Evolutionary conservation across 768 basidiomycete species (phyloP), one percentile per base, ranked within the genome.

Genomic region (Rhizopogon salebrosus): DNA sequence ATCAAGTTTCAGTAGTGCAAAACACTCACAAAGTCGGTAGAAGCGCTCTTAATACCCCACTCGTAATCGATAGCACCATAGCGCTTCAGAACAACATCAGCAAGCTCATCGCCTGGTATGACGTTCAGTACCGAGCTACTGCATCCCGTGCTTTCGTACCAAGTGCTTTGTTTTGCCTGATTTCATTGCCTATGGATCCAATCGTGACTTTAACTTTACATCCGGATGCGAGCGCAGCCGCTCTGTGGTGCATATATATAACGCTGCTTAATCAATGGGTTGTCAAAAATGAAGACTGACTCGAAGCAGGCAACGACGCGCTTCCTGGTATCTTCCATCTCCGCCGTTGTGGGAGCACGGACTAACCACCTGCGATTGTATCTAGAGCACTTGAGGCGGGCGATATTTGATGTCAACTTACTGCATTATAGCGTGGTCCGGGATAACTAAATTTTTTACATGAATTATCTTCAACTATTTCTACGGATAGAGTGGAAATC

Each of bases 1-100:
- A 37, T 35, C 37, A 9, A 20, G 27, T 48, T 34, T 37, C 35
- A 1, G 13, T 10, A 8, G 27, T 31, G 34, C 34, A 42, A 8
- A n/a, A 23, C 7, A 68, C 84, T 72, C 59, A 87, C 87, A 58
- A 89, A 89, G 64, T 89, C 87, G 4, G 87, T 89, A 6, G 86
- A 89, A 4, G 85, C 87, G 41, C 77, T 76, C 27, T 71, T 71
- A 60, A 84, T 83, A 29, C 85, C 81, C 74, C 79, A 81, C 54
- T 76, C 75, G 57, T 81, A 79, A 61, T 83, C 80, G 42, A 83
- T 70, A 1, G 71, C 64, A 1, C 82, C 84, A 53, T 80, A 83
- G 54, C 79, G 78, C 51, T 75, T 79, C 16, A 76, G 66, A 24
- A 78, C 72, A 35, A 84, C 71, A 35, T 75, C 75, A 0, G 80